A percentile compares a stretch with the other conserved stretches of the same genome.
These are phyloP conservation scores for Polytrichum formosum DNA, from an alignment of 225 moss, liverwort and hornwort genomes.

Conservation along the genomic window DNA sequence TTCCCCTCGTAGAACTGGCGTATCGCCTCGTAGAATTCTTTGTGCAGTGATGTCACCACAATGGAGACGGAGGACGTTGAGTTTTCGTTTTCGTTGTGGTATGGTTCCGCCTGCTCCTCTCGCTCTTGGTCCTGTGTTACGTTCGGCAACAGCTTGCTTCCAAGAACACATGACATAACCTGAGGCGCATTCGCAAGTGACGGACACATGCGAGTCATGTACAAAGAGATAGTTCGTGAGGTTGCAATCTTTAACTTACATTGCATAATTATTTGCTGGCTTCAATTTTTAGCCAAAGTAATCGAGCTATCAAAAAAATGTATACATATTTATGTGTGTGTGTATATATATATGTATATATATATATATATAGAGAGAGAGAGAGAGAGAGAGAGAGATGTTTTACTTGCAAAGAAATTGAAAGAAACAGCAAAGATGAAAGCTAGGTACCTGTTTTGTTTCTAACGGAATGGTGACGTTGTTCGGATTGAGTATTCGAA, in stretches of 20 bases:
- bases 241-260: too few relatives aligned
- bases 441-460: slow-evolving; percentile 35
- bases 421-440: not conserved
- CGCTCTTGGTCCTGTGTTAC: slow-evolving; percentile 16
- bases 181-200: slow-evolving; percentile 18
- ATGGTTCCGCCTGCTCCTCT: not conserved
- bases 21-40: slow-evolving; percentile 54
- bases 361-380: too few relatives aligned
- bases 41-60: slow-evolving; percentile 66
- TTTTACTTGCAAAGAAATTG: not conserved
- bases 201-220: not conserved
- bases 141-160: slow-evolving; percentile 62
- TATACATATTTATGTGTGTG: too few relatives aligned
- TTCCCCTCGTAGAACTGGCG: slow-evolving; percentile 46
- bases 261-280: too few relatives aligned
- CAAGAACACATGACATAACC: slow-evolving; percentile 42
- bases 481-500: slow-evolving; percentile 29
- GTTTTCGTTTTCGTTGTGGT: not conserved
- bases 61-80: slow-evolving; percentile 33
- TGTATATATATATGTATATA: too few relatives aligned
- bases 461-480: slow-evolving; percentile 18
- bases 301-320: too few relatives aligned
- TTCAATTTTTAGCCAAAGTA: too few relatives aligned
- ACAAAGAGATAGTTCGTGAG: too few relatives aligned
- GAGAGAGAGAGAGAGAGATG: too few relatives aligned